These are phyloP conservation scores for Hemileccinum impolitum DNA, from an alignment of 768 basidiomycete species.

Conservation along the genomic window DNA sequence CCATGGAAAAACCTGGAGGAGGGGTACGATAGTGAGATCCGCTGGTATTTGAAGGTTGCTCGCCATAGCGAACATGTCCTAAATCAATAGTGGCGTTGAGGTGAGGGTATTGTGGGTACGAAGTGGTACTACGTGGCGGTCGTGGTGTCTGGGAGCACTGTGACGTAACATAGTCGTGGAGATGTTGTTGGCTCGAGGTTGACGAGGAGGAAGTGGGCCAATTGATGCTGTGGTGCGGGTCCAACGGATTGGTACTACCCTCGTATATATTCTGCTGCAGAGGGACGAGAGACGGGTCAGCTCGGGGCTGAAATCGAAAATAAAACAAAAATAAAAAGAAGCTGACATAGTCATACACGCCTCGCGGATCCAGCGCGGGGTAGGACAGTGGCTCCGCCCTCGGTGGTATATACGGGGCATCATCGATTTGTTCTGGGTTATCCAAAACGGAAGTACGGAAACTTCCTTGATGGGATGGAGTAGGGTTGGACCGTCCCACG, in stretches of 20 bases:
- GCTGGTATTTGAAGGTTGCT: slow-evolving; percentile 8
- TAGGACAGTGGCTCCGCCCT: slow-evolving; percentile 16
- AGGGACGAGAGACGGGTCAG: neutral
- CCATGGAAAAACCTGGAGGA: slow-evolving; percentile 11
- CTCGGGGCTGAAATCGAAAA: neutral
- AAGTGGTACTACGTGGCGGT: neutral
- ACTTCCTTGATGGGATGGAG: slow-evolving; percentile 12
- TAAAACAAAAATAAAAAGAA: neutral
- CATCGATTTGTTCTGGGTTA: slow-evolving; percentile 22
- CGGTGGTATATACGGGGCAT: slow-evolving; percentile 30
- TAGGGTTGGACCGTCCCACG: slow-evolving; percentile 10
- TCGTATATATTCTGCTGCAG: slow-evolving; percentile 20
- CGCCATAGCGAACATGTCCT: slow-evolving; percentile 18
- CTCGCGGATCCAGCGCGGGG: slow-evolving; percentile 14
- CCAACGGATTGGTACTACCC: slow-evolving; percentile 21
- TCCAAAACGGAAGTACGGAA: slow-evolving; percentile 9
- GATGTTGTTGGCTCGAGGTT: slow-evolving; percentile 13
- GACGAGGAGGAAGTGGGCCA: slow-evolving; percentile 29
- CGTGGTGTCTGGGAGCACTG: slow-evolving; percentile 9
- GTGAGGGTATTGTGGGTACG: slow-evolving; percentile 11
- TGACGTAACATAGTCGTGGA: slow-evolving; percentile 3
- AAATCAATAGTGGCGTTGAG: slow-evolving; percentile 23
- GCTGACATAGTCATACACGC: slow-evolving; percentile 16
- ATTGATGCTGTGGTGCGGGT: slow-evolving; percentile 22
- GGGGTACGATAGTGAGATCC: slow-evolving; percentile 16